A percentile compares a stretch with the other conserved stretches of the same genome.
Conservation (phyloP, 2,329 filamentous ascomycete species). For the Passalora sequoiae region DNA sequence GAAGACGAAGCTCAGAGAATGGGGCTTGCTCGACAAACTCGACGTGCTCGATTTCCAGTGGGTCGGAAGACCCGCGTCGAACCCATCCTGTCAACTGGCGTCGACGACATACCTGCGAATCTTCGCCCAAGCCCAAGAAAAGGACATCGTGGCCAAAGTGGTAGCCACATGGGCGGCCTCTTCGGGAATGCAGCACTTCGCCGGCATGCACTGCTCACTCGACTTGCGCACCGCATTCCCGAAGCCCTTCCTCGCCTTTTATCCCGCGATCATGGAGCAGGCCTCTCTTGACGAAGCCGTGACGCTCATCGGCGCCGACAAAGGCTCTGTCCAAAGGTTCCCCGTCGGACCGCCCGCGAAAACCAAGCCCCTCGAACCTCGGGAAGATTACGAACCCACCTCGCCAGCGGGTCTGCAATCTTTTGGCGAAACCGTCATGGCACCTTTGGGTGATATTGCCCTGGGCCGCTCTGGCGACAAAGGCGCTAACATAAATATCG, state of each 20-base stretch:
- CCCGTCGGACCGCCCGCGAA: slow-evolving; percentile 23
- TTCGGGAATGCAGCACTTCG: slow-evolving; percentile 25
- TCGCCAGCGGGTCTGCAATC: slow-evolving; percentile 27
- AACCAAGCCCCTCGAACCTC: slow-evolving; percentile 17
- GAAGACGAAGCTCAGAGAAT: slow-evolving; percentile 32
- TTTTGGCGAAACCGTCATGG: slow-evolving; percentile 24
- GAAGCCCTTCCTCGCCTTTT: slow-evolving; percentile 24
- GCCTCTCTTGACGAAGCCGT: slow-evolving; percentile 20
- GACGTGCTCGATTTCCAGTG: slow-evolving; percentile 26
- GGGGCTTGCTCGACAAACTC: slow-evolving; percentile 29
- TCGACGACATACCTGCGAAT: slow-evolving; percentile 24
- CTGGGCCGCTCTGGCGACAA: slow-evolving; percentile 30
- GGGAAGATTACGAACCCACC: slow-evolving; percentile 30
- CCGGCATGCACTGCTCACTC: slow-evolving; percentile 23
- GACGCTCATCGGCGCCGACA: slow-evolving; percentile 18
- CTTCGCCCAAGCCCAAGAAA: slow-evolving; percentile 18
- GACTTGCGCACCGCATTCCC: slow-evolving; percentile 23
- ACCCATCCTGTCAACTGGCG: slow-evolving; percentile 39
- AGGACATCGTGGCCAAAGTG: slow-evolving; percentile 19
- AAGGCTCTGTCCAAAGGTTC: slow-evolving; percentile 11
- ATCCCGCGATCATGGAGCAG: slow-evolving; percentile 21
- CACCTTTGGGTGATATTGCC: slow-evolving; percentile 28
- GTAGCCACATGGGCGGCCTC: slow-evolving; percentile 18
- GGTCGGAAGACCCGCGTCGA: slow-evolving; percentile 27
- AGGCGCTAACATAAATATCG: slow-evolving; percentile 26